These are phyloP conservation scores for Rhododendron williamsianum DNA, from an alignment of 148 eudicot species.

Conservation along the genomic window DNA sequence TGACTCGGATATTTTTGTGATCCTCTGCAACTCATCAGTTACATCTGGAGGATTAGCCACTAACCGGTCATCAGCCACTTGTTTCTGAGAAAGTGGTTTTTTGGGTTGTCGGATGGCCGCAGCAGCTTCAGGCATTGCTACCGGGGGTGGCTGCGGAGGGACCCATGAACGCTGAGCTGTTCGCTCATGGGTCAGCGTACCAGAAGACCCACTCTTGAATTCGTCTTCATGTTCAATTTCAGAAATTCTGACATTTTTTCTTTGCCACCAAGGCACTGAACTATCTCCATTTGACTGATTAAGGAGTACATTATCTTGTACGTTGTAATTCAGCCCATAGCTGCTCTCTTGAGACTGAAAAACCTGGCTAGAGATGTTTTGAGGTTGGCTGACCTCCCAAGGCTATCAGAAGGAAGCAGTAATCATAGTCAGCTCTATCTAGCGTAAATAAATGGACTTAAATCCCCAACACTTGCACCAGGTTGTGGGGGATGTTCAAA, in stretches of 20 bases:
- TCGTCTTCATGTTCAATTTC: constrained; percentile 49
- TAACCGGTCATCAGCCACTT: constrained; percentile 32
- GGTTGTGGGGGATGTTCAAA: background rate
- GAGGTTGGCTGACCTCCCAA: constrained; percentile 58
- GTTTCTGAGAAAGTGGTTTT: constrained; percentile 30
- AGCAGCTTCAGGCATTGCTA: constrained; percentile 27
- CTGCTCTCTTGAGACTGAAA: constrained; percentile 25
- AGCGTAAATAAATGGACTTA: background rate
- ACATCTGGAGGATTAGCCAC: constrained; percentile 32
- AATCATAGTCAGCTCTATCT: background rate
- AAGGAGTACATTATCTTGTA: constrained; percentile 32
- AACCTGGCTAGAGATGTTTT: constrained; percentile 26
- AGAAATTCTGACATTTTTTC: constrained; percentile 43
- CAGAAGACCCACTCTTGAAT: constrained; percentile 18
- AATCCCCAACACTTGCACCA: background rate
- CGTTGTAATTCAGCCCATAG: constrained; percentile 21
- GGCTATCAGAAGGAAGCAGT: constrained; percentile 42
- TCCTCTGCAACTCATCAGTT: constrained; percentile 66
- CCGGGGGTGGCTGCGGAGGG: constrained; percentile 51
- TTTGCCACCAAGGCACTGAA: constrained; percentile 62
- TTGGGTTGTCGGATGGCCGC: constrained; percentile 25
- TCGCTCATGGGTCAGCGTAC: constrained; percentile 15
- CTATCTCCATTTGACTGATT: constrained; percentile 41
- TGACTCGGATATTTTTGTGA: constrained; percentile 58
- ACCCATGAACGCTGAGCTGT: constrained; percentile 70